Conservation (phyloP, 2,329 filamentous ascomycete genomes). For the Aureobasidium sp. region DNA sequence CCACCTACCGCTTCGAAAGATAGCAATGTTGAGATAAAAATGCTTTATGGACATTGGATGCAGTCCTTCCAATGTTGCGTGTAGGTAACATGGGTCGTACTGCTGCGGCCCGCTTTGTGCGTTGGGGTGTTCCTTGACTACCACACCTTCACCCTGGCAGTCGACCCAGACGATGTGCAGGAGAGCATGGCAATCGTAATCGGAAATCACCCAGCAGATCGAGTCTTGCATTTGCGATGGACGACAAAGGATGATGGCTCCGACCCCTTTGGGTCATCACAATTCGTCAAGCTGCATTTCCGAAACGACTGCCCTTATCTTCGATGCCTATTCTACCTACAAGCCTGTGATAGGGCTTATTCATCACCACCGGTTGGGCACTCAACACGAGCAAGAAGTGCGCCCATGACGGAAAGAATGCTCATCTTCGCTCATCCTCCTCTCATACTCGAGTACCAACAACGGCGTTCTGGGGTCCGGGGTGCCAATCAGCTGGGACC, state of each 20-base stretch:
- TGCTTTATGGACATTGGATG: background rate
- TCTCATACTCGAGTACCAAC: background rate
- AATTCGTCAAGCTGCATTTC: background rate
- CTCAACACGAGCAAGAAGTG: background rate
- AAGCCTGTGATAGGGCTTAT: background rate
- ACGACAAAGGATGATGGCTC: background rate
- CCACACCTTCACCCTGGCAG: background rate
- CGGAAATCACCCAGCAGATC: background rate
- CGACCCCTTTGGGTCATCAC: background rate
- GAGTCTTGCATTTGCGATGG: background rate
- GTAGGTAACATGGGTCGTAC: background rate
- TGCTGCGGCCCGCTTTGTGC: background rate
- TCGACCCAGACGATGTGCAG: background rate
- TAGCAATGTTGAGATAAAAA: background rate
- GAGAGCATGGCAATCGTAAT: background rate
- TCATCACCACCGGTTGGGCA: background rate
- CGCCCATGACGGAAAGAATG: slow-evolving; percentile 2
- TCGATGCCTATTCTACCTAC: background rate
- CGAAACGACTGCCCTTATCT: background rate
- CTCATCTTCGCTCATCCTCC: slow-evolving; percentile 4
- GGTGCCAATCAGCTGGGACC: background rate
- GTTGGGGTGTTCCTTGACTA: background rate
- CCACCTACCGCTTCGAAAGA: too few relatives aligned
- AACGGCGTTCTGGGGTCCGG: slow-evolving; percentile 1
- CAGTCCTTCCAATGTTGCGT: background rate